These are phyloP conservation scores for Xylaria sp. DNA, from an alignment of 2,329 filamentous ascomycete genomes.

Conservation along the genomic window DNA sequence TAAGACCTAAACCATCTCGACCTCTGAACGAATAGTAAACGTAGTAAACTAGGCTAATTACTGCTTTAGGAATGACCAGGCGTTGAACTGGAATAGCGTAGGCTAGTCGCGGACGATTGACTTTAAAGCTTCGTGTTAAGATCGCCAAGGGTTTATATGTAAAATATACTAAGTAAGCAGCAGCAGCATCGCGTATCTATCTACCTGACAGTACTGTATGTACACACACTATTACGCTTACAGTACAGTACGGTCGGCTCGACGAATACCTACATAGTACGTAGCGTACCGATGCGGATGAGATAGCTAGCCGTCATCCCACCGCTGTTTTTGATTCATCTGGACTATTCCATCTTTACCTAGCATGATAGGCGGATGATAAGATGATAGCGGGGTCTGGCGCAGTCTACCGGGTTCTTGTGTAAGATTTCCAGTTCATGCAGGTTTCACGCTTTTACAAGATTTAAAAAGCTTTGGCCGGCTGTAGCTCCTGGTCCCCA, in stretches of 20 bases:
- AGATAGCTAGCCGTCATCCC: slow-evolving; percentile 22
- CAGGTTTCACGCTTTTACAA: slow-evolving; percentile 31
- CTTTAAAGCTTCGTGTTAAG: slow-evolving; percentile 17
- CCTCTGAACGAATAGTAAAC: slow-evolving; percentile 5
- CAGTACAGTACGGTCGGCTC: neutral
- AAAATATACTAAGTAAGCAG: too few relatives aligned
- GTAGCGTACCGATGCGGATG: neutral
- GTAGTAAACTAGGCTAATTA: slow-evolving; percentile 9
- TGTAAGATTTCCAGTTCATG: slow-evolving; percentile 35
- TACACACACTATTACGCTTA: neutral
- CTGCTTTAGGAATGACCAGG: slow-evolving; percentile 7
- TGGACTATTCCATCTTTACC: neutral
- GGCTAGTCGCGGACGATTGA: slow-evolving; percentile 9
- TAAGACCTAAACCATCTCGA: slow-evolving; percentile 4
- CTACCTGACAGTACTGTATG: neutral
- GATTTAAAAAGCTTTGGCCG: slow-evolving; percentile 5
- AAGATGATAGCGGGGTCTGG: slow-evolving; percentile 24
- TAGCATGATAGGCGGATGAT: slow-evolving; percentile 4
- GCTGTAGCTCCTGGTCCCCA: neutral
- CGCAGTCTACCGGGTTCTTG: slow-evolving; percentile 21
- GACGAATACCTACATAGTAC: neutral
- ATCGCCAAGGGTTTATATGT: slow-evolving; percentile 24
- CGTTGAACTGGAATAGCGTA: slow-evolving; percentile 25
- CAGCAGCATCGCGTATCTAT: neutral
- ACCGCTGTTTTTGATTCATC: slow-evolving; percentile 20